phyloP scores from a whole-genome alignment of 164 flowering plant species.

The Stephania cephalantha region DNA sequence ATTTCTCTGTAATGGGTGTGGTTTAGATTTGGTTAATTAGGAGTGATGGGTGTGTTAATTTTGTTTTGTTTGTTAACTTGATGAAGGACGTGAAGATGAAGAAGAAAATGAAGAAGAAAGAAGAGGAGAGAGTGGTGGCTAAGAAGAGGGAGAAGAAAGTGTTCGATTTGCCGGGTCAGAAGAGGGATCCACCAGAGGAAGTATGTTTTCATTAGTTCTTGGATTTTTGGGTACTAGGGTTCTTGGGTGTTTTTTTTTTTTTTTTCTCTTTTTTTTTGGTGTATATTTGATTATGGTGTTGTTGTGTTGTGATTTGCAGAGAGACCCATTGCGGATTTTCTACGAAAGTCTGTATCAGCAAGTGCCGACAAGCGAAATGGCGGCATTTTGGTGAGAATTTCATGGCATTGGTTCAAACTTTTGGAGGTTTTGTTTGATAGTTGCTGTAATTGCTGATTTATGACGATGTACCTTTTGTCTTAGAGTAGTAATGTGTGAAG shows the following conservation, averaged over 20 bases:
- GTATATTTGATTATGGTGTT: conserved; percentile 4
- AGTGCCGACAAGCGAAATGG: conserved; percentile 79
- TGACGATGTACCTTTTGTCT: not conserved
- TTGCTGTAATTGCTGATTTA: not conserved
- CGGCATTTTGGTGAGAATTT: conserved; percentile 64
- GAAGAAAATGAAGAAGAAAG: conserved; percentile 23
- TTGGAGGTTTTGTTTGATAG: not conserved
- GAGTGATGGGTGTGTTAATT: conserved; percentile 4
- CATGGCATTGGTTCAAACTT: not conserved
- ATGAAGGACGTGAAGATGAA: conserved; percentile 20
- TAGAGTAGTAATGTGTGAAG: not conserved
- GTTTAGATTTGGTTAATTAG: not conserved
- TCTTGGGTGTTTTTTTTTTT: not conserved
- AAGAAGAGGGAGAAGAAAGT: conserved; percentile 68
- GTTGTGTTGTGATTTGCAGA: conserved; percentile 45
- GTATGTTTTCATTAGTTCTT: conserved; percentile 27
- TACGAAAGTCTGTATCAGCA: conserved; percentile 74
- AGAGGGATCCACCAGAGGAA: conserved; percentile 82
- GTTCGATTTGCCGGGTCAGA: conserved; percentile 93
- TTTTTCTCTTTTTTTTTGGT: not conserved
- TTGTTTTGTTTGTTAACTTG: conserved; percentile 4
- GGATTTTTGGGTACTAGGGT: not conserved
- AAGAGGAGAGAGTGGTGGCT: conserved; percentile 20
- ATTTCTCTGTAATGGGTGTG: not conserved
- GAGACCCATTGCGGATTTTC: conserved; percentile 89